Evolutionary conservation across 768 basidiomycete genomes (phyloP).

Genomic region (Rhodosporidiobolus odoratus): DNA sequence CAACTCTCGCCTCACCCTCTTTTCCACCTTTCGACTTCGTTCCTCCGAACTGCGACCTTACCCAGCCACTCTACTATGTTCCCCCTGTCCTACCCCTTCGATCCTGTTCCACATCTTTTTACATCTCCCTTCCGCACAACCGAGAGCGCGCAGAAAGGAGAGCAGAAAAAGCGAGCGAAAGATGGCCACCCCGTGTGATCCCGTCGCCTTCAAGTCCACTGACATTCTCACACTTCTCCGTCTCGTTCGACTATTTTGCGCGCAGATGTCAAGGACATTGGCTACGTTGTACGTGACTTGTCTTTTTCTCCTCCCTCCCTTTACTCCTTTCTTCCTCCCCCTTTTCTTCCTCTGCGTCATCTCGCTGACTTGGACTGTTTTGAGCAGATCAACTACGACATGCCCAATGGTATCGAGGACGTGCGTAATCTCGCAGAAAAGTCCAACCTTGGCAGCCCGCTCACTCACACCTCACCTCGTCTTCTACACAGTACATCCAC

Average conservation of each 20-base stretch:
- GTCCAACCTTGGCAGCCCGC: not conserved
- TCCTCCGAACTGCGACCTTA: not conserved
- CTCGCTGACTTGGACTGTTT: too few relatives aligned
- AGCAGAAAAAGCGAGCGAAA: not conserved
- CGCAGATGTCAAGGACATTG: constrained; percentile 98
- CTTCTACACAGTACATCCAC: constrained; percentile 98
- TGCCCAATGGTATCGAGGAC: constrained; percentile 61
- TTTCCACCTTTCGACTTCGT: not conserved
- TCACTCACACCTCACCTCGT: too few relatives aligned
- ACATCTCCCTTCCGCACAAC: not conserved
- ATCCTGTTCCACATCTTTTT: too few relatives aligned
- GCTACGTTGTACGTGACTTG: constrained; percentile 66
- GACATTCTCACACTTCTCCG: constrained; percentile 43
- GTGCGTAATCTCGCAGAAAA: too few relatives aligned
- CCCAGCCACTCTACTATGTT: not conserved
- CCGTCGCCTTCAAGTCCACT: not conserved
- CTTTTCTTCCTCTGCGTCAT: not conserved
- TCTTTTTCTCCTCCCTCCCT: not conserved
- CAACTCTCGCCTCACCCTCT: not conserved
- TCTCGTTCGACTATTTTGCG: not conserved
- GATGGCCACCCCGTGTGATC: not conserved
- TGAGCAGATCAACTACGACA: constrained; percentile 72
- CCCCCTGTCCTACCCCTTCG: too few relatives aligned
- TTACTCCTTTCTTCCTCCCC: not conserved
- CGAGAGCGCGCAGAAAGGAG: constrained; percentile 4